These are phyloP conservation scores for Alternaria hordeiaustralica DNA, from an alignment of 2,329 filamentous ascomycete genomes.

Conservation along the genomic window DNA sequence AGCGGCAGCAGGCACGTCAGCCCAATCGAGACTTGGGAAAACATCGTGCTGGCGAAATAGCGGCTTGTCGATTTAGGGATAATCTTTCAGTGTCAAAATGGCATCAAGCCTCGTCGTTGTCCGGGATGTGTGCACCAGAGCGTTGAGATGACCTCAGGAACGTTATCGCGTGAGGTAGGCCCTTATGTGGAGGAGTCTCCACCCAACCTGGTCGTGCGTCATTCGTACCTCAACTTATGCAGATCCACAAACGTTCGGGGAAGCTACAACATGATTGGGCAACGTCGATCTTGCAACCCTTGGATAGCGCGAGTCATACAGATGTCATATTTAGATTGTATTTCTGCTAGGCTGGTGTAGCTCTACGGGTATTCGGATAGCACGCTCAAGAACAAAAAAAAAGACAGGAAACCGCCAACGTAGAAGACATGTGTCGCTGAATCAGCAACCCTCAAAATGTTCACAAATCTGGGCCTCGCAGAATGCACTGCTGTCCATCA, in stretches of 20 bases:
- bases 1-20: conserved; percentile 28
- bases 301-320: neutral
- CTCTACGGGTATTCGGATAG: conserved; percentile 13
- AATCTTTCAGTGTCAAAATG: neutral
- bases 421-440: neutral
- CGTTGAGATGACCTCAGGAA: neutral
- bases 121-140: too few species aligned
- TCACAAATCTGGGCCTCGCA: conserved; percentile 27
- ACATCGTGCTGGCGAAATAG: conserved; percentile 21
- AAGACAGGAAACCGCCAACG: neutral
- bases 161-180: conserved; percentile 23
- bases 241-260: conserved; percentile 25
- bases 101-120: neutral
- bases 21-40: conserved; percentile 7
- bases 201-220: conserved; percentile 27
- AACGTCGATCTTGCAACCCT: conserved; percentile 2
- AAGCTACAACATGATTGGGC: conserved; percentile 17
- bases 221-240: conserved; percentile 31
- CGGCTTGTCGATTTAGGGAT: neutral
- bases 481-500: conserved; percentile 47
- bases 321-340: conserved; percentile 6
- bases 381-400: neutral
- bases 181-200: conserved; percentile 18
- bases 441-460: conserved; percentile 1
- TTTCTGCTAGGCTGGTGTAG: neutral